These are phyloP conservation scores for Xylariaceae sp. DNA, from an alignment of 2,329 filamentous ascomycete species.

Conservation along the genomic window DNA sequence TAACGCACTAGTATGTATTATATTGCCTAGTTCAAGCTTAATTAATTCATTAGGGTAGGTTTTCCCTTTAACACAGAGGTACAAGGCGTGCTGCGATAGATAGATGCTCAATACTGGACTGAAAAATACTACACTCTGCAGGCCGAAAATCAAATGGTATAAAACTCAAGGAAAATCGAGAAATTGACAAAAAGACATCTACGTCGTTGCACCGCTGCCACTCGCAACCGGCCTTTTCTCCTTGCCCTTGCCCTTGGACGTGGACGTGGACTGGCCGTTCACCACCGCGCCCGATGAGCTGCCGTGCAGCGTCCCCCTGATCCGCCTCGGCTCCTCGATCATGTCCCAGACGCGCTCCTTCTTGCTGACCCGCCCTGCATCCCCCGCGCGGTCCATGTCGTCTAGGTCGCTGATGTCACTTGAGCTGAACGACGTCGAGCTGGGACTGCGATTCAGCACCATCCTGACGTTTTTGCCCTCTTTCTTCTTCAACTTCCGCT, in stretches of 20 bases:
- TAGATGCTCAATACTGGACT: no score
- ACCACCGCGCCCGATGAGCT: conserved; percentile 6
- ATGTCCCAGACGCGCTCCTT: conserved; percentile 47
- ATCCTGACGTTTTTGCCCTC: conserved; percentile 47
- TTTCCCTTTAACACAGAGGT: no score
- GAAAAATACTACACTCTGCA: no score
- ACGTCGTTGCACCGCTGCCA: no score
- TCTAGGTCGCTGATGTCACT: conserved; percentile 48
- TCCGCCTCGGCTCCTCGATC: conserved; percentile 43
- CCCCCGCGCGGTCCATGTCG: conserved; percentile 37
- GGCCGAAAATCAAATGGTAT: no score
- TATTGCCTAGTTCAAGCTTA: no score
- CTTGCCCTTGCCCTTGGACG: background rate
- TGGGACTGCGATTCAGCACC: conserved; percentile 52
- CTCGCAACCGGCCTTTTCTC: background rate
- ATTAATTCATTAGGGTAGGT: no score
- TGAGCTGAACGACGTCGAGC: conserved; percentile 45
- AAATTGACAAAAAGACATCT: no score
- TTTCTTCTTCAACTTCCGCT: conserved; percentile 67
- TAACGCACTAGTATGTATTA: no score
- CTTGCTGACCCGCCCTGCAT: conserved; percentile 41
- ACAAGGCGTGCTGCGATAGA: no score
- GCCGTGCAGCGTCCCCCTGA: conserved; percentile 32
- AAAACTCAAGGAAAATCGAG: no score
- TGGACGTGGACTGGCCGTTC: background rate